A percentile compares a stretch with the other conserved stretches of the same genome.
phyloP scores from a whole-genome alignment of 495 filamentous ascomycete genomes.

The Xylaria acuta region DNA sequence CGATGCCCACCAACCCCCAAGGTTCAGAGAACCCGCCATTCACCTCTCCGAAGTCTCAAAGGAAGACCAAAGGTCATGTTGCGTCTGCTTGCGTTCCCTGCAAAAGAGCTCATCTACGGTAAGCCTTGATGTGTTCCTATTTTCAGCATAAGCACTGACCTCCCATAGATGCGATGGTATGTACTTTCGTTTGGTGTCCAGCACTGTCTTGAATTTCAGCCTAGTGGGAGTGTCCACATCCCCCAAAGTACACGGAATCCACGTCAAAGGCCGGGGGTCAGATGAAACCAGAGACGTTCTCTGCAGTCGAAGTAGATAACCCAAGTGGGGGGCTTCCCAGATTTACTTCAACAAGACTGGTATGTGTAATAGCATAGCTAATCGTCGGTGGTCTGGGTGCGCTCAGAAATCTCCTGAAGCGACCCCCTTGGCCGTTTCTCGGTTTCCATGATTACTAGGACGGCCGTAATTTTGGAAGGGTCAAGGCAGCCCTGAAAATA shows the following conservation, averaged over 20 bases:
- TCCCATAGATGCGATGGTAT: conserved; percentile 58
- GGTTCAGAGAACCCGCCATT: conserved; percentile 46
- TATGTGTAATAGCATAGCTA: not conserved
- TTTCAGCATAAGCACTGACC: conserved; percentile 31
- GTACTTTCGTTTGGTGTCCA: conserved; percentile 35
- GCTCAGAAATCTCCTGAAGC: not conserved
- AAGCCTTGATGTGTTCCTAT: conserved; percentile 33
- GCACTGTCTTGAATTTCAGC: not conserved
- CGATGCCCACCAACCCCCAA: conserved; percentile 42
- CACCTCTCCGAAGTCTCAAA: conserved; percentile 67
- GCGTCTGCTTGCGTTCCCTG: conserved; percentile 97
- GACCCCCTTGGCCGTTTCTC: not conserved
- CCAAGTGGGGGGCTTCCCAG: not conserved
- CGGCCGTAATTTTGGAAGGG: not conserved
- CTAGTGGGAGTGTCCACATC: not conserved
- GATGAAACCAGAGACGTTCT: not conserved
- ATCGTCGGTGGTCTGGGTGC: conserved; percentile 2
- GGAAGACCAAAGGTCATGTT: conserved; percentile 93
- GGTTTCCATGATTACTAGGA: conserved; percentile 6
- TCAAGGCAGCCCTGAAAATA: not conserved
- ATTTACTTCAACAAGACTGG: not conserved
- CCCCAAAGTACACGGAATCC: not conserved
- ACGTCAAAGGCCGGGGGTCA: not conserved
- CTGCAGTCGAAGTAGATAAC: not conserved
- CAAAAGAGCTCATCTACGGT: conserved; percentile 90